Percentiles rank a stretch among this genome's conserved stretches.
Evolutionary conservation across 805 yeast genomes (phyloP).

Genomic region (Cyberlindnera meyerae): DNA sequence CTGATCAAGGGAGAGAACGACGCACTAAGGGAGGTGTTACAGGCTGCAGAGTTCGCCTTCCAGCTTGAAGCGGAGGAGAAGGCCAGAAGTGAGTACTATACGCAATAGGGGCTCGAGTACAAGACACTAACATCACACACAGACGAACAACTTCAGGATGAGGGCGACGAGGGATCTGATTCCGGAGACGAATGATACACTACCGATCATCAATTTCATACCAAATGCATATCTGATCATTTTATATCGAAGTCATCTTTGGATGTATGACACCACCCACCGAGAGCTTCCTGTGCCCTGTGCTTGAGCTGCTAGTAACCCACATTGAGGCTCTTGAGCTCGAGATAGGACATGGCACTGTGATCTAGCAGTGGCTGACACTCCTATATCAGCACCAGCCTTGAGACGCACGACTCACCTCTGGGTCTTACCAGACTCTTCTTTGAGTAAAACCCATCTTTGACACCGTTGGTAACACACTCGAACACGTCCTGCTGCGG

Average conservation of each 20-base stretch:
- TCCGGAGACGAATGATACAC: slow-evolving; percentile 15
- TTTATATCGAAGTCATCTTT: slow-evolving; percentile 36
- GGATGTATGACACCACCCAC: slow-evolving; percentile 43
- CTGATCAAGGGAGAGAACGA: slow-evolving; percentile 52
- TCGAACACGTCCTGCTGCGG: slow-evolving; percentile 22
- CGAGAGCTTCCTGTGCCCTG: slow-evolving; percentile 29
- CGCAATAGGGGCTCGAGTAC: slow-evolving; percentile 6
- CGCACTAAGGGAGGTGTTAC: slow-evolving; percentile 56
- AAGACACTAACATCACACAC: slow-evolving; percentile 20
- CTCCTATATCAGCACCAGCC: slow-evolving; percentile 20
- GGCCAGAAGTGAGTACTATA: slow-evolving; percentile 28
- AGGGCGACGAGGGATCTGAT: slow-evolving; percentile 21
- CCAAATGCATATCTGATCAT: too few relatives aligned
- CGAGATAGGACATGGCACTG: slow-evolving; percentile 24
- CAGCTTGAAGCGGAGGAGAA: slow-evolving; percentile 31
- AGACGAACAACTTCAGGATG: slow-evolving; percentile 32
- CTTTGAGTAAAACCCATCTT: slow-evolving; percentile 50
- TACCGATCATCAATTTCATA: too few relatives aligned
- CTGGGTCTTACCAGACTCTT: slow-evolving; percentile 38
- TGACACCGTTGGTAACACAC: slow-evolving; percentile 51
- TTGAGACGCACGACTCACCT: slow-evolving; percentile 39
- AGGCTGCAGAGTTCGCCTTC: slow-evolving; percentile 79
- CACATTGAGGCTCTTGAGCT: slow-evolving; percentile 26
- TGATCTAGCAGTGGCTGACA: slow-evolving; percentile 16
- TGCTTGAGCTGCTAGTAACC: slow-evolving; percentile 30